Evolutionary conservation across 305 asterid genomes (phyloP).

Genomic region (Rubia tinctorum): DNA sequence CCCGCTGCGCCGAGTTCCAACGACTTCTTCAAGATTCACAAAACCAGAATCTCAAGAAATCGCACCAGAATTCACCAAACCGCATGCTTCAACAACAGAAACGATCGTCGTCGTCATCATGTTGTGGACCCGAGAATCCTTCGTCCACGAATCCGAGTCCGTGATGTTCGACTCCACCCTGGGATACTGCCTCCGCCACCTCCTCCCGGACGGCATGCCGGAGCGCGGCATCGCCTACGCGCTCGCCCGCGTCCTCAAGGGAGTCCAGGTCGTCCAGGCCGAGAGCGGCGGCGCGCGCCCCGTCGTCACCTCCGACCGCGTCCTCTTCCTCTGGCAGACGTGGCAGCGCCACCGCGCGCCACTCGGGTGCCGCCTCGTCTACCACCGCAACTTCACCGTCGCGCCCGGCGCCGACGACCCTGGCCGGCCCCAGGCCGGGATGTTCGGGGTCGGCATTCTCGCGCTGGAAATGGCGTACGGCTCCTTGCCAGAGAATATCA

Average conservation of each 20-base stretch:
- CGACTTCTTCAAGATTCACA: background rate
- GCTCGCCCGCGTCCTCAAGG: background rate
- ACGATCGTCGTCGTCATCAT: too few species aligned
- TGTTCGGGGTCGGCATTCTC: background rate
- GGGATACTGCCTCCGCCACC: background rate
- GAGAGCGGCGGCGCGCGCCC: background rate
- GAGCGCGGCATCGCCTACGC: background rate
- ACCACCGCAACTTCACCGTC: background rate
- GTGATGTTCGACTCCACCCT: background rate
- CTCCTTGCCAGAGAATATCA: background rate
- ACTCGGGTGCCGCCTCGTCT: background rate
- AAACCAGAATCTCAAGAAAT: background rate
- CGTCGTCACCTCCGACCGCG: background rate
- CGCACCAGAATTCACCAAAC: background rate
- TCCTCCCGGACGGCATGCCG: background rate
- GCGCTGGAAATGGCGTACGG: slow-evolving; percentile 7
- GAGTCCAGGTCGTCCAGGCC: background rate
- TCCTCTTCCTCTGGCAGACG: background rate
- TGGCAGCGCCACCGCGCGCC: background rate
- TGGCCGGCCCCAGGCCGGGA: background rate
- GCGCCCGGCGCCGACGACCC: background rate
- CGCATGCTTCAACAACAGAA: too few species aligned
- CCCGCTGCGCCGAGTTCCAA: background rate
- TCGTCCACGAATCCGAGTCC: background rate
- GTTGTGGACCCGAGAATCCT: background rate